A percentile compares a stretch with the other conserved stretches of the same genome.
Conservation (phyloP, 768 basidiomycete species). For the Rhizopogon salebrosus region DNA sequence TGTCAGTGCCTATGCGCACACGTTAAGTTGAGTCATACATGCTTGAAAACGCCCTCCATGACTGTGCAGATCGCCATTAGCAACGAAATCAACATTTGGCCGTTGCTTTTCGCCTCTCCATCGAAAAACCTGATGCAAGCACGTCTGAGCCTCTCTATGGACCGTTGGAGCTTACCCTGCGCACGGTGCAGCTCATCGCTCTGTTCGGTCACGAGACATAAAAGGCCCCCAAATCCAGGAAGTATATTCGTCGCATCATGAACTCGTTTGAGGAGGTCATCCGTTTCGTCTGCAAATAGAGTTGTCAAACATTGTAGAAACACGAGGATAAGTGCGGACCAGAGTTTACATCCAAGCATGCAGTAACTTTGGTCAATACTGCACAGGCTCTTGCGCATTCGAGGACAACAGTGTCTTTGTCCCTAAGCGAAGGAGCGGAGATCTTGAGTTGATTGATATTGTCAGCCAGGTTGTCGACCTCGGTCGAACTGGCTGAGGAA, state of each 20-base stretch:
- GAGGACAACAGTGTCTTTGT: conserved; percentile 17
- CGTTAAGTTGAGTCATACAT: conserved; percentile 18
- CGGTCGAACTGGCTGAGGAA: background rate
- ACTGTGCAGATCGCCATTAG: conserved; percentile 31
- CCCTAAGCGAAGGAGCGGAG: background rate
- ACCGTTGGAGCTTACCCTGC: conserved; percentile 51
- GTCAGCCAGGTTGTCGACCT: conserved; percentile 14
- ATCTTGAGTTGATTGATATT: conserved; percentile 15
- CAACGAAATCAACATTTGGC: conserved; percentile 21
- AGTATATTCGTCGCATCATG: conserved; percentile 14
- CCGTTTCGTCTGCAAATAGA: background rate
- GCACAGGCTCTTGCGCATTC: conserved; percentile 39
- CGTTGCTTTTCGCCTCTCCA: conserved; percentile 6
- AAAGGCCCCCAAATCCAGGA: conserved; percentile 14
- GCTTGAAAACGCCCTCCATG: conserved; percentile 25
- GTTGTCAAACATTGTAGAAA: background rate
- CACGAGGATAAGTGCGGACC: background rate
- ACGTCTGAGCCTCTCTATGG: conserved; percentile 55
- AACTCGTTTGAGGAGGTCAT: conserved; percentile 14
- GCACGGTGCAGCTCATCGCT: conserved; percentile 35
- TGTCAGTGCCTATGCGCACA: background rate
- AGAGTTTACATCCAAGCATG: conserved; percentile 23
- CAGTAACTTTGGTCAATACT: conserved; percentile 39
- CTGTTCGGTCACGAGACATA: conserved; percentile 1
- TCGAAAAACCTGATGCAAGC: conserved; percentile 46